A percentile compares a stretch with the other conserved stretches of the same genome.
These are phyloP conservation scores for Cryptococcus depauperatus DNA, from an alignment of 1,284 basidiomycete genomes.

Conservation along the genomic window DNA sequence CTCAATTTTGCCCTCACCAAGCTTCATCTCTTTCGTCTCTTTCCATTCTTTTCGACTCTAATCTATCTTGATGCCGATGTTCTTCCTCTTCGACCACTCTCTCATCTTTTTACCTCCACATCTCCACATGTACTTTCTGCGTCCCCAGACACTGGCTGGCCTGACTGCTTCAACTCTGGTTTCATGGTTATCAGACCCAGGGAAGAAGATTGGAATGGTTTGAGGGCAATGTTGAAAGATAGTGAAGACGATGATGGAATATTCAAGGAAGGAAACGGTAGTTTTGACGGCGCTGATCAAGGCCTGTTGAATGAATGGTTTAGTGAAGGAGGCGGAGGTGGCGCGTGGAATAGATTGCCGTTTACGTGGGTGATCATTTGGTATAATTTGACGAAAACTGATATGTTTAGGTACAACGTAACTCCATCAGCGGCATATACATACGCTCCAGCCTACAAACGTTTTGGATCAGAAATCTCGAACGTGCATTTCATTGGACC, in stretches of 20 bases:
- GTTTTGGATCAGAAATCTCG: slow-evolving; percentile 79
- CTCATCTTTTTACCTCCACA: slow-evolving; percentile 69
- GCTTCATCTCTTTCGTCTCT: slow-evolving; percentile 85
- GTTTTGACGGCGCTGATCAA: slow-evolving; percentile 96
- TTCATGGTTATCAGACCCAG: slow-evolving; percentile 80
- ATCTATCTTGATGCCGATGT: slow-evolving; percentile 96
- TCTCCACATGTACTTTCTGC: slow-evolving; percentile 55
- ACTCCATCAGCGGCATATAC: slow-evolving; percentile 97
- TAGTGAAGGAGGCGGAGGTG: slow-evolving; percentile 53
- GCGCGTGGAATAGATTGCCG: slow-evolving; percentile 80
- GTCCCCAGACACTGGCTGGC: slow-evolving; percentile 94
- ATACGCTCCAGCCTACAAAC: slow-evolving; percentile 92
- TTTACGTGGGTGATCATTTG: slow-evolving; percentile 52
- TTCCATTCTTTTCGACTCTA: slow-evolving; percentile 68
- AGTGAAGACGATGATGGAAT: slow-evolving; percentile 49
- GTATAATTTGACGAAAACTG: too few relatives aligned
- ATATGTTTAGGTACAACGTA: slow-evolving; percentile 64
- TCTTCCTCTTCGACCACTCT: slow-evolving; percentile 75
- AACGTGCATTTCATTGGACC: slow-evolving; percentile 91
- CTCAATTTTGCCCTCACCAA: slow-evolving; percentile 88
- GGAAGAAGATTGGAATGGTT: slow-evolving; percentile 67
- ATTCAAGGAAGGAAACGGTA: slow-evolving; percentile 53
- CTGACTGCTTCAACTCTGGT: slow-evolving; percentile 97
- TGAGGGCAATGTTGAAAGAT: slow-evolving; percentile 52
- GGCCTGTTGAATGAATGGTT: slow-evolving; percentile 90